Conservation (phyloP, 257 asterid genomes). For the Nicotiana sylvestris region DNA sequence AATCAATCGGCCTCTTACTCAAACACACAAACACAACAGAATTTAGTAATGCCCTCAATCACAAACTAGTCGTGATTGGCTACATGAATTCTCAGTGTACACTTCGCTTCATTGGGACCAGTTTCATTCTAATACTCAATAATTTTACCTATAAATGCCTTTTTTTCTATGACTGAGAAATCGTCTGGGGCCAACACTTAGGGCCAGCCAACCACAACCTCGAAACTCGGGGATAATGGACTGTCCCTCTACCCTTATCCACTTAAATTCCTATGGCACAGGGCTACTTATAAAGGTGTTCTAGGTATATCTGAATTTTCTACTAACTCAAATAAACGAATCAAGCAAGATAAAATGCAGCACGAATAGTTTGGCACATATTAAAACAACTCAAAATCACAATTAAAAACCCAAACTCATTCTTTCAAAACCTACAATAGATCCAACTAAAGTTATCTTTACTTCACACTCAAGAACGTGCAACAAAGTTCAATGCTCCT, state of each 20-base stretch:
- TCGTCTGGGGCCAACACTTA: no score
- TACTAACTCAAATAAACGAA: neutral
- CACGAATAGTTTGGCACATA: neutral
- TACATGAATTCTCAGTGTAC: neutral
- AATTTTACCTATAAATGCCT: neutral
- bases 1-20: conserved; percentile 3
- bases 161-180: no score
- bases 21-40: neutral
- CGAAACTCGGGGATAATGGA: no score
- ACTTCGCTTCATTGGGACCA: neutral
- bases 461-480: neutral
- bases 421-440: neutral
- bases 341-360: neutral
- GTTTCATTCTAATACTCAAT: neutral
- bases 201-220: no score
- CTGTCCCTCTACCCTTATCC: no score
- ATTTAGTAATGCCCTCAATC: no score
- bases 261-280: no score
- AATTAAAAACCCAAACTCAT: neutral
- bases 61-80: neutral
- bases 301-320: neutral
- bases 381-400: neutral
- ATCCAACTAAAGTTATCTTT: neutral
- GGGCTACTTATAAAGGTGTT: no score
- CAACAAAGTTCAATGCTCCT: neutral